These are phyloP conservation scores for Eucalyptus viminalis DNA, from an alignment of 345 rosid genomes.

Conservation along the genomic window DNA sequence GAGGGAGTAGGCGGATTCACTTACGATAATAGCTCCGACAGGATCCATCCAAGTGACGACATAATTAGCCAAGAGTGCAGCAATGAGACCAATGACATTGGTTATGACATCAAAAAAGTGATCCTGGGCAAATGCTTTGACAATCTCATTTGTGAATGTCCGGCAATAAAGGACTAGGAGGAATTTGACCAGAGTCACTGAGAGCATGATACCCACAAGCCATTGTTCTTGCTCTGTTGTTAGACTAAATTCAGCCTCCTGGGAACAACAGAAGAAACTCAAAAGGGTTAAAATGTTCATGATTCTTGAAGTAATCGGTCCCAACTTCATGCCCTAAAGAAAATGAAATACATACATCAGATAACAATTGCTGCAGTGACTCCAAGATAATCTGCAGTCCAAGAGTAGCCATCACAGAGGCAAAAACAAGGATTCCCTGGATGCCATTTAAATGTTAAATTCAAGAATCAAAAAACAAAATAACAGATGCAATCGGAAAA, in stretches of 20 bases:
- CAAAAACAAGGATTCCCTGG: slow-evolving; percentile 98
- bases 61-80: slow-evolving; percentile 83
- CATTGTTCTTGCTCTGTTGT: slow-evolving; percentile 68
- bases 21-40: slow-evolving; percentile 92
- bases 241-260: slow-evolving; percentile 64
- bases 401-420: slow-evolving; percentile 98
- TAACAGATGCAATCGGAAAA: background rate
- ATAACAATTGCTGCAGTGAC: slow-evolving; percentile 58
- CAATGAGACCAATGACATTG: slow-evolving; percentile 87
- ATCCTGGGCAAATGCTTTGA: slow-evolving; percentile 96
- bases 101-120: slow-evolving; percentile 97
- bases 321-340: background rate
- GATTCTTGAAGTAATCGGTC: background rate
- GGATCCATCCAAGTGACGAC: slow-evolving; percentile 87
- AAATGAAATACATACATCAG: slow-evolving; percentile 41
- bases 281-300: background rate
- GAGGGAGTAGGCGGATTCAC: slow-evolving; percentile 1
- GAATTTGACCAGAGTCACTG: slow-evolving; percentile 78
- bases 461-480: background rate
- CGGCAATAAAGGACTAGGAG: slow-evolving; percentile 69
- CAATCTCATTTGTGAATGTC: slow-evolving; percentile 74
- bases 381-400: slow-evolving; percentile 97
- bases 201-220: slow-evolving; percentile 96
- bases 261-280: background rate
- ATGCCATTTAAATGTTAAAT: background rate